Conservation (phyloP, 2,329 filamentous ascomycete species). For the Cadophora sp. region DNA sequence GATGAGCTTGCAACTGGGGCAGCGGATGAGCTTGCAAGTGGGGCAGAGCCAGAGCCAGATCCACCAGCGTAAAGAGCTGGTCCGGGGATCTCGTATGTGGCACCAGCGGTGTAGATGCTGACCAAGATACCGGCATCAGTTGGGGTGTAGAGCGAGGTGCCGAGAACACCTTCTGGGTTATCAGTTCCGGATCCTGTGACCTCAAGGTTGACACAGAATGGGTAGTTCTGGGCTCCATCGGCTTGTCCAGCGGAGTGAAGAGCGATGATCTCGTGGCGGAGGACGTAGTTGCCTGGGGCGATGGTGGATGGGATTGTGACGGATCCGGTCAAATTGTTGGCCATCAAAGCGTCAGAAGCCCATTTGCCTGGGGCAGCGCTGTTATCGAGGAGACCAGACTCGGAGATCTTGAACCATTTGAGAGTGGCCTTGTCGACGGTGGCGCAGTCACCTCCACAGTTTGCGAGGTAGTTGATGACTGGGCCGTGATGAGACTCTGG, state of each 20-base stretch:
- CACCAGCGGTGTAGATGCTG: conserved; percentile 47
- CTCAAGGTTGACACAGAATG: conserved; percentile 57
- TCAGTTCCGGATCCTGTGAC: conserved; percentile 52
- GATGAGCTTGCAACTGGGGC: conserved; percentile 16
- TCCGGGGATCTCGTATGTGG: conserved; percentile 45
- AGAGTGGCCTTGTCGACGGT: conserved; percentile 46
- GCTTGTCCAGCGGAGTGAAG: conserved; percentile 40
- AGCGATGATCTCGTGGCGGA: conserved; percentile 57
- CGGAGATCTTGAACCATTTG: conserved; percentile 52
- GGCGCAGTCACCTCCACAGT: conserved; percentile 46
- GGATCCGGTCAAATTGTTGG: conserved; percentile 58
- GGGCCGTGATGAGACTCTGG: conserved; percentile 53
- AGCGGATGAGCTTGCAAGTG: conserved; percentile 16
- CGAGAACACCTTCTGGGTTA: conserved; percentile 46
- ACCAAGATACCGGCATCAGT: conserved; percentile 52
- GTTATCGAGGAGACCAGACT: conserved; percentile 44
- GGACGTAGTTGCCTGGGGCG: conserved; percentile 55
- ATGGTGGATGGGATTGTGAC: conserved; percentile 52
- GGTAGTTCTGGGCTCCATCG: conserved; percentile 57
- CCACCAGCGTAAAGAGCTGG: conserved; percentile 41
- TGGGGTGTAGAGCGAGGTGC: conserved; percentile 49
- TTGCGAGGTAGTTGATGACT: conserved; percentile 38
- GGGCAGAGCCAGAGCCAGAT: conserved; percentile 8
- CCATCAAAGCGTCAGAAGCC: conserved; percentile 55
- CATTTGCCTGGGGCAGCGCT: conserved; percentile 44